Evolutionary conservation across 352 stramenopile genomes (phyloP), one percentile per base, ranked within the genome.

Genomic region (Phytophthora pistaciae): DNA sequence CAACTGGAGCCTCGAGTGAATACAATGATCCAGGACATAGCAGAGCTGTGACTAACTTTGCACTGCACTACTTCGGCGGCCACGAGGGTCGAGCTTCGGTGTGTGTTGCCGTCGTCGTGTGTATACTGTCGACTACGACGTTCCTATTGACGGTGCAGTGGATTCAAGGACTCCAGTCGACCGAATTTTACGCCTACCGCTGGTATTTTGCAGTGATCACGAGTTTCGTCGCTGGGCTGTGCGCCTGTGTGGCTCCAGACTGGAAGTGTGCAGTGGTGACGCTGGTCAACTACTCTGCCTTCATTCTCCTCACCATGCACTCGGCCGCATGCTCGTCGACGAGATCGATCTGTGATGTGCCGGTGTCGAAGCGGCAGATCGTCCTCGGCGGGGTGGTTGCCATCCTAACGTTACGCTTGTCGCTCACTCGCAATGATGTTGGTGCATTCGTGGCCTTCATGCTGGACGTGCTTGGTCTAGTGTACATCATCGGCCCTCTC

Each of bases 401-500:
- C 13, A 66, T 85, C 20, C 21, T 87, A 10, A 25, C 75, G 14
- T 73, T 85, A 20, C 76, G 74, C n/a, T 50, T 68, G 5, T 11
- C 65, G 16, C 64, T 71, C 2, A 61, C 55, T 10, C 53, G 33
- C 25, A 38, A 50, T 13, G 58, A 52, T 0, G 18, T 46, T 16
- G 57, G 73, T 16, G 52, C 56, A 0, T 60, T 85, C 16, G 16
- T 87, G 3, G 48, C 64, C 16, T 67, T 86, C 38, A 60, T 83
- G 20, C 74, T 88, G 14, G 75, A 86, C 53, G 25, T 74, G 16
- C 46, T 88, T 2, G 79, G 79, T 3, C 77, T 87, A 54, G 44
- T 81, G 18, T 87, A 87, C 69, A 78, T 87, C 29, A 57, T 78
- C 2, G 73, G 76, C 50, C 74, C 61, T 54, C 74, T 88, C 10